Evolutionary conservation across 768 basidiomycete genomes (phyloP).

Genomic region (Russula foetens): DNA sequence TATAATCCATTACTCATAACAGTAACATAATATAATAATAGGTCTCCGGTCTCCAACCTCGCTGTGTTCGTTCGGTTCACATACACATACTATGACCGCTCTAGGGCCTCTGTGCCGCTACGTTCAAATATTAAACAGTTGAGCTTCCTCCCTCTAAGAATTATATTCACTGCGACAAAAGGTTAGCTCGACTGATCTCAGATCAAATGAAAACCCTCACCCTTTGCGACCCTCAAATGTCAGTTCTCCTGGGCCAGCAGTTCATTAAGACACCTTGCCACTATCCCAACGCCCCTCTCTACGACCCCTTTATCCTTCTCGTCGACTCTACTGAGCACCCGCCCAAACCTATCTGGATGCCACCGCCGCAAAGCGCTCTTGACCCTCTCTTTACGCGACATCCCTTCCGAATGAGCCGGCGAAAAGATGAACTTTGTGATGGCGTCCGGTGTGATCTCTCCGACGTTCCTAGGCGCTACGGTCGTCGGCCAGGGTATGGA

Average conservation of each 20-base stretch:
- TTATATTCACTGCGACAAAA: not conserved
- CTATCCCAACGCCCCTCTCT: slow-evolving; percentile 55
- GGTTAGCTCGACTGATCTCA: not conserved
- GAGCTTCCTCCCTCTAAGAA: not conserved
- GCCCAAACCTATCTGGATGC: slow-evolving; percentile 74
- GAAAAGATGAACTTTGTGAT: slow-evolving; percentile 57
- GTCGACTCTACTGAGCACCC: slow-evolving; percentile 44
- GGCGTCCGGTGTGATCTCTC: slow-evolving; percentile 46
- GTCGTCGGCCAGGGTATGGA: slow-evolving; percentile 67
- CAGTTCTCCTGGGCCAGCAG: slow-evolving; percentile 17
- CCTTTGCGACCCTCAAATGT: not conserved
- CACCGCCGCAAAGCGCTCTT: slow-evolving; percentile 61
- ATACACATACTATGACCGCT: not conserved
- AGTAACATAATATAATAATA: too few relatives aligned
- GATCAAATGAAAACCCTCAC: too few relatives aligned
- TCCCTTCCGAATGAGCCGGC: slow-evolving; percentile 48
- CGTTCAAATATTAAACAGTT: not conserved
- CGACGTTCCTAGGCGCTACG: slow-evolving; percentile 32
- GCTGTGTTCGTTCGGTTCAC: too few relatives aligned
- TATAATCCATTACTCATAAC: too few relatives aligned
- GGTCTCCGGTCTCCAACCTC: too few relatives aligned
- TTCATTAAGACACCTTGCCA: slow-evolving; percentile 40
- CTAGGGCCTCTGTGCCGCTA: not conserved
- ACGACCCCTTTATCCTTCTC: slow-evolving; percentile 45
- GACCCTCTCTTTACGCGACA: slow-evolving; percentile 57